Conservation (phyloP, 2,329 filamentous ascomycete species). For the Pseudogymnoascus sp. region DNA sequence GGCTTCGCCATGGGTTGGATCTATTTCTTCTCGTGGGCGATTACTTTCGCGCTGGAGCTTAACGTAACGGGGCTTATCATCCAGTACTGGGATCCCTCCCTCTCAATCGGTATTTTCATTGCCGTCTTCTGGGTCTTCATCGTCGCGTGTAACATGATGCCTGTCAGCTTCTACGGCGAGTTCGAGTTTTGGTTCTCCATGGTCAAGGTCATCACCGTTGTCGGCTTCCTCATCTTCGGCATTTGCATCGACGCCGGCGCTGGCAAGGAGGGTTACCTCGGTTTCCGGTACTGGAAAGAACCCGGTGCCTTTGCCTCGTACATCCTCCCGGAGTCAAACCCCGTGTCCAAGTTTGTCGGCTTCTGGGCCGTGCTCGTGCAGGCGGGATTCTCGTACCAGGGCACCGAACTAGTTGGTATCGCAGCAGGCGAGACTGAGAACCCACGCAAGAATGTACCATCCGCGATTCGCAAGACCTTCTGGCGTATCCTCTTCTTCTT, state of each 20-base stretch:
- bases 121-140: conserved; percentile 65
- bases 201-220: conserved; percentile 67
- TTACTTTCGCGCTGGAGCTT: conserved; percentile 65
- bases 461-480: conserved; percentile 66
- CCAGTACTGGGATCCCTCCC: conserved; percentile 58
- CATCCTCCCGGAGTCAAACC: conserved; percentile 35
- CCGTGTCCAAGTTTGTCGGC: conserved; percentile 54
- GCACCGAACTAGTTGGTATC: conserved; percentile 68
- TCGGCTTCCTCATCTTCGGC: conserved; percentile 69
- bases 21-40: conserved; percentile 73
- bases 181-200: conserved; percentile 71
- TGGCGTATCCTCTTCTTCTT: conserved; percentile 67
- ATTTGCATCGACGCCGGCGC: conserved; percentile 68
- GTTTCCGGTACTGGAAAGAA: conserved; percentile 62
- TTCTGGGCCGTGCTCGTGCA: conserved; percentile 63
- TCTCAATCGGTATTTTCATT: conserved; percentile 66
- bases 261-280: conserved; percentile 61
- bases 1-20: conserved; percentile 77
- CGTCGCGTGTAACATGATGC: conserved; percentile 60
- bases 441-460: conserved; percentile 63
- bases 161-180: conserved; percentile 66
- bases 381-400: conserved; percentile 63
- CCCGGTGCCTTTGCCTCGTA: conserved; percentile 62
- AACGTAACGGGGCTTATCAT: conserved; percentile 67
- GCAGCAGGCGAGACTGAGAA: conserved; percentile 71